Conservation (phyloP, 1,284 basidiomycete species). For the Malassezia globosa region DNA sequence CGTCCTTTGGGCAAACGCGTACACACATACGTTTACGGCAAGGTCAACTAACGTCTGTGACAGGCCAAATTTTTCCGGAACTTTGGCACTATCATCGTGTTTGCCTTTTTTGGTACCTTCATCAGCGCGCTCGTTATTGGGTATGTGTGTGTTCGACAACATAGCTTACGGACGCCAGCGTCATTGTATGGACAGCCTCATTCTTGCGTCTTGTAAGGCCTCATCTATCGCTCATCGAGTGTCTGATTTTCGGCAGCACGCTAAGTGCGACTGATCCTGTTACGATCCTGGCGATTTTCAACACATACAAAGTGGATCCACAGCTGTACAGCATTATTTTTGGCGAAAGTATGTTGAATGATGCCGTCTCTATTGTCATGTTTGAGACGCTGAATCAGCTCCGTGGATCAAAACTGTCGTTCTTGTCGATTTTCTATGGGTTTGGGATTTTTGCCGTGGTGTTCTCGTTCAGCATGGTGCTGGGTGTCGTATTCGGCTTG, state of each 20-base stretch:
- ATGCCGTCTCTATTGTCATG: constrained; percentile 99
- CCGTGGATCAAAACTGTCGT: constrained; percentile 74
- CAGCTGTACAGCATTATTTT: constrained; percentile 97
- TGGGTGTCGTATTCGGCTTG: constrained; percentile 83
- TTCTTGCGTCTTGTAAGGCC: constrained; percentile 58
- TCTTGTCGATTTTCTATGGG: constrained; percentile 83
- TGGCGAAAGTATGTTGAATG: constrained; percentile 90
- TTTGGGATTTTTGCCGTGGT: constrained; percentile 91
- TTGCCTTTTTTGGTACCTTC: constrained; percentile 92
- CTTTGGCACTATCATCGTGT: constrained; percentile 63
- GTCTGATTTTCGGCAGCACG: constrained; percentile 89
- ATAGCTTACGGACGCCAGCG: constrained; percentile 51
- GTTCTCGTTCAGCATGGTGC: constrained; percentile 82
- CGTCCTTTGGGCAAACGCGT: too few species aligned
- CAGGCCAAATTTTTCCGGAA: constrained; percentile 92
- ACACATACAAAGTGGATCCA: constrained; percentile 95
- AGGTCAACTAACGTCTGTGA: too few species aligned
- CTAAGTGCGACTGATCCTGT: constrained; percentile 95
- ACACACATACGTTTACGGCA: too few species aligned
- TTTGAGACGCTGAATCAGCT: constrained; percentile 83
- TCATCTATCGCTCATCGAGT: constrained; percentile 54
- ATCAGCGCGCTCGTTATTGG: constrained; percentile 92
- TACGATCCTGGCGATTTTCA: constrained; percentile 96
- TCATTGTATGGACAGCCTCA: constrained; percentile 91
- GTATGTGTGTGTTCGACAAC: constrained; percentile 59